A percentile compares a stretch with the other conserved stretches of the same genome.
These are phyloP conservation scores for Myriosclerotinia curreyana DNA, from an alignment of 2,329 filamentous ascomycete genomes.

Conservation along the genomic window DNA sequence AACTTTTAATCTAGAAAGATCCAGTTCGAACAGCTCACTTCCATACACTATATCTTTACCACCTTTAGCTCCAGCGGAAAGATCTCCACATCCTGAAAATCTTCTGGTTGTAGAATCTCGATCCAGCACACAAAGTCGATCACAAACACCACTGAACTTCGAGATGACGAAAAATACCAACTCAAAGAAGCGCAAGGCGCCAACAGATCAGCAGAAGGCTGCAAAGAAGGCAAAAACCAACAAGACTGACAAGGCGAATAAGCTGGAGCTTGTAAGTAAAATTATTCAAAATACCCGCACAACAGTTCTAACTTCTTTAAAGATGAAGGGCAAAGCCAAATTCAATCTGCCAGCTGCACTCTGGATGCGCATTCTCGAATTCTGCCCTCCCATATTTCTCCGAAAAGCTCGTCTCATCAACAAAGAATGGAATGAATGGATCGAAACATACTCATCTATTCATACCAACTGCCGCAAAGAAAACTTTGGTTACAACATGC, in stretches of 20 bases:
- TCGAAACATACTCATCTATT: constrained; percentile 33
- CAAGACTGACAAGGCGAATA: constrained; percentile 25
- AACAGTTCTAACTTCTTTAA: constrained; percentile 21
- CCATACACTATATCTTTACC: constrained; percentile 6
- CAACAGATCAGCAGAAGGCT: constrained; percentile 6
- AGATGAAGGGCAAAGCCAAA: constrained; percentile 25
- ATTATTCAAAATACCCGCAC: not conserved
- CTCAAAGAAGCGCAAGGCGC: constrained; percentile 26
- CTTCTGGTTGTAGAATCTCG: constrained; percentile 21
- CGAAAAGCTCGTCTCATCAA: constrained; percentile 35
- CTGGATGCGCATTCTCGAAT: constrained; percentile 38
- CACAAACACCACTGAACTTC: constrained; percentile 12
- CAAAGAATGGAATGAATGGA: constrained; percentile 27
- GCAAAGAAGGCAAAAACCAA: constrained; percentile 26
- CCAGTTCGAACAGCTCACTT: constrained; percentile 9
- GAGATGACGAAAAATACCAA: constrained; percentile 16
- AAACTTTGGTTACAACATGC: constrained; percentile 37
- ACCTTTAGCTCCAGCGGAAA: constrained; percentile 11
- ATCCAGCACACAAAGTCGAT: constrained; percentile 16
- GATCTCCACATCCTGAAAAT: constrained; percentile 2
- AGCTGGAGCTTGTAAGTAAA: constrained; percentile 29
- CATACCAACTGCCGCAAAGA: constrained; percentile 36
- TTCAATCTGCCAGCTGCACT: constrained; percentile 27
- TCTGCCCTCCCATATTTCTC: constrained; percentile 36
- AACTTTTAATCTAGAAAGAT: constrained; percentile 6